Conservation (phyloP, 208 protist species). For the Acanthamoeba healyi region DNA sequence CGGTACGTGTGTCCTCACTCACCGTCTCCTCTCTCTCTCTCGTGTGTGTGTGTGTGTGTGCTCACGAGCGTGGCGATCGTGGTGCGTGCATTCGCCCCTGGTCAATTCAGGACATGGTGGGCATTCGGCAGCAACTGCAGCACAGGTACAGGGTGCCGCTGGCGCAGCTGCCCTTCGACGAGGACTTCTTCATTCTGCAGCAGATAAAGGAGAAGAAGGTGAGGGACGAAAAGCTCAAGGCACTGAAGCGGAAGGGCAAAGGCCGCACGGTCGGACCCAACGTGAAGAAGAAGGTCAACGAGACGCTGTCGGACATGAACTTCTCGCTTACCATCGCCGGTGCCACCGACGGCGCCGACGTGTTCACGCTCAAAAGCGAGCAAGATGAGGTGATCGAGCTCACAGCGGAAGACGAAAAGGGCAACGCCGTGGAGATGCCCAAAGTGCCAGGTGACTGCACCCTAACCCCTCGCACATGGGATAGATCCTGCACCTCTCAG, state of each 20-base stretch:
- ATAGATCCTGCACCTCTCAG: background rate
- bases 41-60: no score
- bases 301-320: constrained; percentile 60
- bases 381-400: constrained; percentile 45
- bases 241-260: constrained; percentile 43
- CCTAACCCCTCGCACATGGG: background rate
- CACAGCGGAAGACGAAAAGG: constrained; percentile 5
- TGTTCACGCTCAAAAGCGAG: constrained; percentile 48
- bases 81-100: no score
- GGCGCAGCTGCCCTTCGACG: constrained; percentile 64
- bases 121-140: constrained; percentile 55
- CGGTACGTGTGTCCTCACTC: constrained; percentile 41
- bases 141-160: constrained; percentile 47
- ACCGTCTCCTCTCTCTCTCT: background rate
- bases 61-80: no score
- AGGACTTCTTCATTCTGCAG: constrained; percentile 56
- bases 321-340: constrained; percentile 27
- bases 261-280: constrained; percentile 10
- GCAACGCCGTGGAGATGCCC: constrained; percentile 17
- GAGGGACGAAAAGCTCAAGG: constrained; percentile 13
- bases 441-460: constrained; percentile 9
- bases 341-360: constrained; percentile 50
- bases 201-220: constrained; percentile 39
- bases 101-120: constrained; percentile 41
- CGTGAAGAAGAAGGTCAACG: constrained; percentile 68